phyloP scores from a whole-genome alignment of 345 rosid genomes.

The Citrus cavaleriei region DNA sequence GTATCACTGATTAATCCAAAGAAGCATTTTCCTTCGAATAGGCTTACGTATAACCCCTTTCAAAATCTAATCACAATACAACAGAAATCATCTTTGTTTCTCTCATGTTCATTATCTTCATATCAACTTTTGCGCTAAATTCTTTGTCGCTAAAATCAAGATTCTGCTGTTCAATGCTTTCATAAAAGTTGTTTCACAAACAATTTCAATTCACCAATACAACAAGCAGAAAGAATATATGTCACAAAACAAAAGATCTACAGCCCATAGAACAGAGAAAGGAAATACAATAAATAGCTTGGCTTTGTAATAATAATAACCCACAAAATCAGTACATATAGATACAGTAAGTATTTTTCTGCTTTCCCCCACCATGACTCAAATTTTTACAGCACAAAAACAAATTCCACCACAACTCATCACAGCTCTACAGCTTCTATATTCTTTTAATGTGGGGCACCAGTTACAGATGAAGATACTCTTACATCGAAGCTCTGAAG shows the following conservation, averaged over 20 bases:
- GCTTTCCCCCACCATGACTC: slow-evolving; percentile 33
- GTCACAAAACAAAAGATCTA: slow-evolving; percentile 32
- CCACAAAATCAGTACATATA: slow-evolving; percentile 32
- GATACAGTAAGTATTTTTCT: slow-evolving; percentile 36
- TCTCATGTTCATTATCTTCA: not conserved
- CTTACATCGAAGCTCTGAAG: slow-evolving; percentile 27
- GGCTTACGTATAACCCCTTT: not conserved
- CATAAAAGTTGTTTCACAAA: slow-evolving; percentile 10
- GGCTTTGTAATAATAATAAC: slow-evolving; percentile 19
- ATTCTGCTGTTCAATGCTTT: too few species aligned
- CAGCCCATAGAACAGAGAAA: slow-evolving; percentile 18
- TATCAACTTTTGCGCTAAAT: not conserved
- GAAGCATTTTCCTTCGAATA: not conserved
- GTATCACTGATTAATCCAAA: not conserved
- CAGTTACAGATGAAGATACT: slow-evolving; percentile 30
- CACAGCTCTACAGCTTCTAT: slow-evolving; percentile 45
- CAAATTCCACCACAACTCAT: slow-evolving; percentile 34
- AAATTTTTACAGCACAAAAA: slow-evolving; percentile 46
- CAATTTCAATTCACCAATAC: slow-evolving; percentile 25
- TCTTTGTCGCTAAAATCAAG: not conserved
- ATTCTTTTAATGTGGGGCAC: slow-evolving; percentile 44
- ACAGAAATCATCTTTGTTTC: not conserved
- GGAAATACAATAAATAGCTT: slow-evolving; percentile 15
- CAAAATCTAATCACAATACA: not conserved
- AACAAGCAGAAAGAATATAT: slow-evolving; percentile 24